Conservation (phyloP, 164 flowering plant genomes). For the Vitis cinerea region DNA sequence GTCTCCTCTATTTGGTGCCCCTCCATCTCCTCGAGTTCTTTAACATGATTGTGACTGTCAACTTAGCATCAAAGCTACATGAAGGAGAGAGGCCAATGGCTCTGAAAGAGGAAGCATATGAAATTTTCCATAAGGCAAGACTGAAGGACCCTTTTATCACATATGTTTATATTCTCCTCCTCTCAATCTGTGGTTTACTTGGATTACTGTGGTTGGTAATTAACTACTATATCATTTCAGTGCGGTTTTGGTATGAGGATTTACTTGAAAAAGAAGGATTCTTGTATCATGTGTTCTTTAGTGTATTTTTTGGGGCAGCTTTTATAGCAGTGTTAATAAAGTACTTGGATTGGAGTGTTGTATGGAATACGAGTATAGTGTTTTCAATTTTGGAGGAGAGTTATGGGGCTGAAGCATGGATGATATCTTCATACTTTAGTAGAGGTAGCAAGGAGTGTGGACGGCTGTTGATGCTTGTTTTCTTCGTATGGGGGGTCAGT, state of each 20-base stretch:
- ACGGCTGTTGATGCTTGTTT: conserved; percentile 9
- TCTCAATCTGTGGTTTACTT: conserved; percentile 3
- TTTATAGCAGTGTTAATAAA: conserved; percentile 1
- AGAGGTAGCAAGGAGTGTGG: conserved; percentile 1
- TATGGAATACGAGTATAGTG: conserved; percentile 8
- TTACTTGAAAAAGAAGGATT: background rate
- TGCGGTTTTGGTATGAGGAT: background rate
- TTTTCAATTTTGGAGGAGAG: conserved; percentile 12
- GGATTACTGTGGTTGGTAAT: background rate
- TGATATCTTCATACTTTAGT: background rate
- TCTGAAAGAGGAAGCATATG: conserved; percentile 8
- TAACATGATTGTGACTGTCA: background rate
- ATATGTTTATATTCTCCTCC: conserved; percentile 9
- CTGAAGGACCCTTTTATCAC: conserved; percentile 13
- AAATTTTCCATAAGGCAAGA: background rate
- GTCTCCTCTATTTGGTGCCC: conserved; percentile 10
- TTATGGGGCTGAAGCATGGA: conserved; percentile 7
- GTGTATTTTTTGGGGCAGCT: background rate
- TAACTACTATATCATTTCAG: background rate
- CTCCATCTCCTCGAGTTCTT: conserved; percentile 18
- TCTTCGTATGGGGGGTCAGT: conserved; percentile 1
- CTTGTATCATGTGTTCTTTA: background rate
- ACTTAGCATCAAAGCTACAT: conserved; percentile 13
- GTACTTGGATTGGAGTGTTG: conserved; percentile 10
- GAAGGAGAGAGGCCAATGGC: conserved; percentile 2